A percentile compares a stretch with the other conserved stretches of the same genome.
phyloP scores from a whole-genome alignment of 2,329 filamentous ascomycete species.

The Fusarium dlaminii region DNA sequence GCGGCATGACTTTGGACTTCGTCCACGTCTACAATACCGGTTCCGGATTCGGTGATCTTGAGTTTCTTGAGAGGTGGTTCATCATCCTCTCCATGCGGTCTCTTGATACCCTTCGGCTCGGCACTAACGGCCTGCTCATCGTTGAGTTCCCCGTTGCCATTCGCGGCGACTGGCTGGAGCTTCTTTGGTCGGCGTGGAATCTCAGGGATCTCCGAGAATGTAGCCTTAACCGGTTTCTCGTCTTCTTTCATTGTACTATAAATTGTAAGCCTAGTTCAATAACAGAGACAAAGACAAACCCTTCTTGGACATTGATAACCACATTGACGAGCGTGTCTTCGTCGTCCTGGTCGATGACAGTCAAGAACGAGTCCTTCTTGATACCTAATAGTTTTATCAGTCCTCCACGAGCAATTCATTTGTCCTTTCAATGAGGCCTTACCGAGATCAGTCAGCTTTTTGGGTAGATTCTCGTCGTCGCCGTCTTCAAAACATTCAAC shows the following conservation, averaged over 20 bases:
- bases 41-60: slow-evolving; percentile 51
- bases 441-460: slow-evolving; percentile 82
- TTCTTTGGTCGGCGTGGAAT: slow-evolving; percentile 66
- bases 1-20: slow-evolving; percentile 46
- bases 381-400: slow-evolving; percentile 61
- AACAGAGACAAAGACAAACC: slow-evolving; percentile 54
- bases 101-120: slow-evolving; percentile 56
- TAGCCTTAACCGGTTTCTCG: slow-evolving; percentile 65
- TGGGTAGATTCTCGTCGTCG: slow-evolving; percentile 85
- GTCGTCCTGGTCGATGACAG: slow-evolving; percentile 84
- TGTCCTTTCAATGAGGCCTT: slow-evolving; percentile 38
- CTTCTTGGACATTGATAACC: slow-evolving; percentile 73
- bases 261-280: slow-evolving; percentile 40
- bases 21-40: slow-evolving; percentile 60
- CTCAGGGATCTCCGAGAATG: slow-evolving; percentile 54
- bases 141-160: slow-evolving; percentile 52
- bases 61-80: slow-evolving; percentile 59
- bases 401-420: background rate
- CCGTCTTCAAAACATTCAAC: slow-evolving; percentile 71
- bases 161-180: slow-evolving; percentile 48
- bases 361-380: slow-evolving; percentile 78
- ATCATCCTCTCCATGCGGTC: slow-evolving; percentile 55
- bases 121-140: slow-evolving; percentile 54
- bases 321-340: slow-evolving; percentile 81
- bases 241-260: slow-evolving; percentile 54